A percentile compares a stretch with the other conserved stretches of the same genome.
Evolutionary conservation across 1,284 basidiomycete species (phyloP).

Genomic region (Papiliotrema flavescens): DNA sequence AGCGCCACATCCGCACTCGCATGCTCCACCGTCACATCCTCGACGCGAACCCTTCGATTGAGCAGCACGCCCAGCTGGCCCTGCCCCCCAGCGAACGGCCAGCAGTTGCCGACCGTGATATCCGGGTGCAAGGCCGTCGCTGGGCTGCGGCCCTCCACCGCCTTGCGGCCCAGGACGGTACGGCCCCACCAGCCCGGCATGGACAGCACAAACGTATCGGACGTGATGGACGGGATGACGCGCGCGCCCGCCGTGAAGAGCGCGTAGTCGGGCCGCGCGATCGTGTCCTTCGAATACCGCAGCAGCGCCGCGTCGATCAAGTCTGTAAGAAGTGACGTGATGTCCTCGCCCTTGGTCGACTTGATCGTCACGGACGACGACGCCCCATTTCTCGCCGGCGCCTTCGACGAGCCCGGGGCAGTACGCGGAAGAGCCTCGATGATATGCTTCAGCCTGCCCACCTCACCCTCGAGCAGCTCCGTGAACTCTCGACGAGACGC

Average conservation of each 20-base stretch:
- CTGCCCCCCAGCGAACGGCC: conserved; percentile 76
- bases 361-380: conserved; percentile 62
- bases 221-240: conserved; percentile 76
- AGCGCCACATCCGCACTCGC: conserved; percentile 71
- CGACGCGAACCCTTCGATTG: conserved; percentile 63
- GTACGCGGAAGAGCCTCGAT: conserved; percentile 11
- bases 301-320: conserved; percentile 68
- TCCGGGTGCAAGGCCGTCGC: conserved; percentile 75
- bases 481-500: conserved; percentile 33
- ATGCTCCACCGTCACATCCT: conserved; percentile 84
- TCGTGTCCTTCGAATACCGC: conserved; percentile 67
- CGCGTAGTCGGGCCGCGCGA: conserved; percentile 80
- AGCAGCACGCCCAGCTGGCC: conserved; percentile 81
- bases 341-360: conserved; percentile 68
- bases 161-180: conserved; percentile 30
- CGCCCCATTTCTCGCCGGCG: too few species aligned
- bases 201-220: conserved; percentile 65
- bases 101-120: conserved; percentile 77
- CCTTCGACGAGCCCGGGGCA: conserved; percentile 38
- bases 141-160: conserved; percentile 70
- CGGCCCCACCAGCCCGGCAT: conserved; percentile 42
- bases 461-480: conserved; percentile 28
- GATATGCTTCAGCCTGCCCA: conserved; percentile 25
- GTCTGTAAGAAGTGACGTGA: conserved; percentile 64
- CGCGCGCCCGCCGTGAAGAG: conserved; percentile 75